Evolutionary conservation across 108 stramenopile species (phyloP).

Genomic region (Cyclotella kingstonii): DNA sequence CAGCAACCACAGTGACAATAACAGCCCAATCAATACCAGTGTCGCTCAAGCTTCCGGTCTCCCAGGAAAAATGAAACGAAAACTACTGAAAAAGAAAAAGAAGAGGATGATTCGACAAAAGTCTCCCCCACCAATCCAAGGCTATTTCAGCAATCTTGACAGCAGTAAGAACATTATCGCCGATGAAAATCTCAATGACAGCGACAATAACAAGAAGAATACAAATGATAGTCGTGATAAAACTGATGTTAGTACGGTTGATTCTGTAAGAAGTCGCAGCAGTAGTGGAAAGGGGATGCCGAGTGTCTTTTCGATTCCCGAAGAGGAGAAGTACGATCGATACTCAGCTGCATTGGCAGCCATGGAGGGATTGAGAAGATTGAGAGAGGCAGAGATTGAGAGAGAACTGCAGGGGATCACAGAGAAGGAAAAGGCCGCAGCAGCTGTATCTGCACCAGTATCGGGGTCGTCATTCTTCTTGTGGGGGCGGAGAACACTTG

Average conservation of each 20-base stretch:
- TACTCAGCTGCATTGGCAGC: slow-evolving; percentile 67
- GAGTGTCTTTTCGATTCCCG: slow-evolving; percentile 46
- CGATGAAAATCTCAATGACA: not conserved
- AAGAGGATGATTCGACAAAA: not conserved
- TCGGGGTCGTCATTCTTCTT: too few species aligned
- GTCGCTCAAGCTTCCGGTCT: not conserved
- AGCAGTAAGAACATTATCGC: too few species aligned
- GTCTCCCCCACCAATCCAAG: not conserved
- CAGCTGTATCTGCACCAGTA: slow-evolving; percentile 2
- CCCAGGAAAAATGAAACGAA: slow-evolving; percentile 1
- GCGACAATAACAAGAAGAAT: not conserved
- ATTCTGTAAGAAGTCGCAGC: not conserved
- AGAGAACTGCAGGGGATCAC: not conserved
- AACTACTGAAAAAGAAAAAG: not conserved
- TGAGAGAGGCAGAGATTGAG: slow-evolving; percentile 50
- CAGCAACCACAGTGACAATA: too few species aligned
- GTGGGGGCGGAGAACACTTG: too few species aligned
- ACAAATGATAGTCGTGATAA: not conserved
- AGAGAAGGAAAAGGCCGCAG: slow-evolving; percentile 11
- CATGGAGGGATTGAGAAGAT: slow-evolving; percentile 58
- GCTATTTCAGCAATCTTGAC: not conserved
- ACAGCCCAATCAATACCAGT: not conserved
- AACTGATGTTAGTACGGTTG: not conserved
- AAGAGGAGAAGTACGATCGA: slow-evolving; percentile 55
- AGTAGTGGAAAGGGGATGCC: slow-evolving; percentile 45